Percentiles rank a stretch among this genome's conserved stretches.
Conservation (phyloP, 1,139 yeast genomes). For the Geotrichum klebahnii region DNA sequence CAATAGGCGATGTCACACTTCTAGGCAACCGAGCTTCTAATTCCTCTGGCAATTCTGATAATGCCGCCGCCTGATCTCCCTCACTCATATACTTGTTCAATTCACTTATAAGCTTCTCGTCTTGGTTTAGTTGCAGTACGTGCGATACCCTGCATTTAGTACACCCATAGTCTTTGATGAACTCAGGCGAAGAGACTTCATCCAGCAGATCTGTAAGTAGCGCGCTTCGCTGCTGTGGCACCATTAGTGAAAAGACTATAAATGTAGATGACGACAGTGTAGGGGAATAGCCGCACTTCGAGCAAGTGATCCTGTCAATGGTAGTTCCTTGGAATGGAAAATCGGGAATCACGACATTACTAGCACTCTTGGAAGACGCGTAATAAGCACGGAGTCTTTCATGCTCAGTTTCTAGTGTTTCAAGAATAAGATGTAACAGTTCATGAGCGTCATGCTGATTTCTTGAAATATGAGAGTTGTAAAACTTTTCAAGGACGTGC, state of each 20-base stretch:
- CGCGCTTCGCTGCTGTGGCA: constrained; percentile 57
- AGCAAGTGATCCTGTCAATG: constrained; percentile 64
- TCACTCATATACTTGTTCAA: constrained; percentile 25
- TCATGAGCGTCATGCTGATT: constrained; percentile 96
- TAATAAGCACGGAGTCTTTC: constrained; percentile 43
- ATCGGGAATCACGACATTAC: constrained; percentile 43
- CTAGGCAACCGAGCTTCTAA: constrained; percentile 40
- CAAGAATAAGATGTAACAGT: constrained; percentile 71
- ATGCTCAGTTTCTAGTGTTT: constrained; percentile 70
- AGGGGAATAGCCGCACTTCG: constrained; percentile 61
- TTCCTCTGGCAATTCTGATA: constrained; percentile 34
- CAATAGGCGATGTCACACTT: constrained; percentile 57
- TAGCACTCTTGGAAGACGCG: constrained; percentile 21
- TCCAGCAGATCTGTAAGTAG: constrained; percentile 53
- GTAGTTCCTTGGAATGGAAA: constrained; percentile 73
- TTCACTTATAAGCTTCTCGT: constrained; percentile 25
- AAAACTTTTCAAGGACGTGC: constrained; percentile 69
- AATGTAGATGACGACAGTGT: constrained; percentile 59
- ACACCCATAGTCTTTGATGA: constrained; percentile 79
- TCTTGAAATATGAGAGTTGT: constrained; percentile 69
- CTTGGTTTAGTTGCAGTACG: constrained; percentile 15
- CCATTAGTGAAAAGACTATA: constrained; percentile 66
- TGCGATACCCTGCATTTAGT: constrained; percentile 51
- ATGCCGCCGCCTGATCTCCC: constrained; percentile 16
- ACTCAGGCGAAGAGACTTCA: constrained; percentile 57